Base-by-base conservation (phyloP, 2,329 filamentous ascomycete species). In the Diaporthe eres region DNA sequence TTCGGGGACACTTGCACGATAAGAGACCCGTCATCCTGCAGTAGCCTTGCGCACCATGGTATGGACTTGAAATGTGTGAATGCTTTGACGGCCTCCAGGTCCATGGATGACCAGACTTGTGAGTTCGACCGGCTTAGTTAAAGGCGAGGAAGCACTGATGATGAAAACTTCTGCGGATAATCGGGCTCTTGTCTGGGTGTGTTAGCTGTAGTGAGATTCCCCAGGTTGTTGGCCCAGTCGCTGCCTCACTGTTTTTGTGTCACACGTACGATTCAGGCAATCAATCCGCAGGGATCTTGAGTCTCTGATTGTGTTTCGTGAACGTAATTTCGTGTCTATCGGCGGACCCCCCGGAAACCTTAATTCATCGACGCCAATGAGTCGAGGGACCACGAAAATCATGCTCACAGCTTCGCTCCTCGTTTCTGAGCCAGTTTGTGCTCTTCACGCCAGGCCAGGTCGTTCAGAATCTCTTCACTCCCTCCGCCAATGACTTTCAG, bases 401-500 rank as follows among this genome's bases (percentile, higher is more conserved):
- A 34, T 34, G 28, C 25, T 15, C 58, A 78, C 49, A 79, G 42
- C 15, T 74, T 77, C 3, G 72, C 84, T 1, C 80, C 70, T 44
- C 51, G 63, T 49, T 67, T 76, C 44, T 65, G 55, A 3, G 76
- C 47, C 57, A 63, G 58, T 34, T 67, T 70, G 51, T 75, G 71
- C 78, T 90, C 88, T 78, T 89, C 87, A 6, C 86, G 84, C n/a
- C 90, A 83, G 2, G 87, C 87, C 49, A 90, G 78, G 77, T 90
- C 88, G 0, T 85, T 84, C 61, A 90, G 83, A 72, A 90, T 89
- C 80, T 90, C 89, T 76, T 90, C 89, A 75, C 88, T 90, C 0
- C 88, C 89, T 15, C 88, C 88, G 4, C 88, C 88, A 0, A 90
- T 84, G 13, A 89, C 87, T 82, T 88, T 88, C 22, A 88, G 86